Evolutionary conservation across 2,329 filamentous ascomycete species (phyloP).

Genomic region (Xylariales sp.): DNA sequence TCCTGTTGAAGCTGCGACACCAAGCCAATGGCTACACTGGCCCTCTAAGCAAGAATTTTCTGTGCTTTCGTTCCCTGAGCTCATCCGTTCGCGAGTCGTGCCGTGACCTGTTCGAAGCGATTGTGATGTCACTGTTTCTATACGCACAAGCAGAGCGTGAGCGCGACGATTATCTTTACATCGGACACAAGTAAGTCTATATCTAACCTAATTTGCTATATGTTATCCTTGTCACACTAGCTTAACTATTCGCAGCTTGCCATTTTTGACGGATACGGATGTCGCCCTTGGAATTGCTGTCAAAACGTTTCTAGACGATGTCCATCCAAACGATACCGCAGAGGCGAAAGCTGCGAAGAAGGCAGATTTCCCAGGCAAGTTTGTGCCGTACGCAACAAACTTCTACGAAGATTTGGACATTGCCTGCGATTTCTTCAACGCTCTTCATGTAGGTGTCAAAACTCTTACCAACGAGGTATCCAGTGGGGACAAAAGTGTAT

Average conservation of each 20-base stretch:
- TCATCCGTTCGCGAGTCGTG: conserved; percentile 82
- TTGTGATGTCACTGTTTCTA: conserved; percentile 83
- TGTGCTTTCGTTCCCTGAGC: conserved; percentile 87
- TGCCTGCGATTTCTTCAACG: conserved; percentile 68
- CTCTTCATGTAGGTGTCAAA: conserved; percentile 68
- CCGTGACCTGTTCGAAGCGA: conserved; percentile 85
- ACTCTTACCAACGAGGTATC: conserved; percentile 61
- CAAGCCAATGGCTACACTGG: conserved; percentile 91
- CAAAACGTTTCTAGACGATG: conserved; percentile 81
- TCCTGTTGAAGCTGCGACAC: conserved; percentile 84
- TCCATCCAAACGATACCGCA: conserved; percentile 67
- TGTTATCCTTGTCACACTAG: conserved; percentile 11
- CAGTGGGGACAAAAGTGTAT: conserved; percentile 60
- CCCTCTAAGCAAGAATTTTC: conserved; percentile 87
- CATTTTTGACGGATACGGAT: conserved; percentile 76
- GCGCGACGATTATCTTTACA: conserved; percentile 71
- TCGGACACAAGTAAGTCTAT: conserved; percentile 74
- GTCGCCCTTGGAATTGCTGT: conserved; percentile 82
- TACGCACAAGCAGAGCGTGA: conserved; percentile 81
- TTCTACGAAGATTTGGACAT: conserved; percentile 70
- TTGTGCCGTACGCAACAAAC: conserved; percentile 69
- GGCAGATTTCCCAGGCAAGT: conserved; percentile 62
- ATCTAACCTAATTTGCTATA: not conserved
- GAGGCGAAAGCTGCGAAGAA: conserved; percentile 60
- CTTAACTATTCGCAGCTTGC: conserved; percentile 60